Evolutionary conservation across 1,284 basidiomycete species (phyloP).

Genomic region (Dichomitus squalens): DNA sequence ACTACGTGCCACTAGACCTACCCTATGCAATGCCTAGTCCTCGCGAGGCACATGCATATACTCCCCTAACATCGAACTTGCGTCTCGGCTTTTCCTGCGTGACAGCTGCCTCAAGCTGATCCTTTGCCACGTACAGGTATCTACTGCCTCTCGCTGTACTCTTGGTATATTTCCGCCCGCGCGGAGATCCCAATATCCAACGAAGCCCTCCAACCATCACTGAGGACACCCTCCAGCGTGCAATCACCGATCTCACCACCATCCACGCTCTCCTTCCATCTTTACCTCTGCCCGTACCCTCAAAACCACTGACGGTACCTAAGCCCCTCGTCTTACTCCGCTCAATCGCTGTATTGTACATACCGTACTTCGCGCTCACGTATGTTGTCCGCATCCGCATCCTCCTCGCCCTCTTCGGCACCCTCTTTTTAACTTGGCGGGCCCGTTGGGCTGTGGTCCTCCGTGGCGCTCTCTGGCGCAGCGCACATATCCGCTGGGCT

Average conservation of each 20-base stretch:
- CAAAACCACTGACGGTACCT: conserved; percentile 27
- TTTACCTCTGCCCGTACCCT: conserved; percentile 17
- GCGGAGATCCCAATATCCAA: conserved; percentile 31
- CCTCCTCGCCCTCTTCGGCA: conserved; percentile 60
- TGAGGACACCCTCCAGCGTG: conserved; percentile 61
- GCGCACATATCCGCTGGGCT: conserved; percentile 68
- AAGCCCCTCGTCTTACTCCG: conserved; percentile 45
- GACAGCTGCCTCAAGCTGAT: not conserved
- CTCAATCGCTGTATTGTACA: conserved; percentile 48
- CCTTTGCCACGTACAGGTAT: conserved; percentile 35
- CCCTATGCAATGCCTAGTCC: too few relatives aligned
- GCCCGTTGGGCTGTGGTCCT: conserved; percentile 65
- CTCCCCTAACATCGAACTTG: not conserved
- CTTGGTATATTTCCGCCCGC: conserved; percentile 36
- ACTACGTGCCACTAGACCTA: too few relatives aligned
- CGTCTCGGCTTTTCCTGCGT: not conserved
- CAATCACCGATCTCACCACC: conserved; percentile 55
- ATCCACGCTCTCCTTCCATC: conserved; percentile 55
- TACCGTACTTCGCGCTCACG: conserved; percentile 63
- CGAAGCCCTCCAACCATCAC: conserved; percentile 46
- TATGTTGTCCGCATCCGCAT: conserved; percentile 59
- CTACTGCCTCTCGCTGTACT: conserved; percentile 45
- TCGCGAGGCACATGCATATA: too few relatives aligned
- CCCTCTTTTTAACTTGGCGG: conserved; percentile 59
- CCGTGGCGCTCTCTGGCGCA: conserved; percentile 57